Evolutionary conservation across 441 rosid genomes (phyloP), one percentile per base, ranked within the genome.

Genomic region (Bocquillonia castaneifolia): DNA sequence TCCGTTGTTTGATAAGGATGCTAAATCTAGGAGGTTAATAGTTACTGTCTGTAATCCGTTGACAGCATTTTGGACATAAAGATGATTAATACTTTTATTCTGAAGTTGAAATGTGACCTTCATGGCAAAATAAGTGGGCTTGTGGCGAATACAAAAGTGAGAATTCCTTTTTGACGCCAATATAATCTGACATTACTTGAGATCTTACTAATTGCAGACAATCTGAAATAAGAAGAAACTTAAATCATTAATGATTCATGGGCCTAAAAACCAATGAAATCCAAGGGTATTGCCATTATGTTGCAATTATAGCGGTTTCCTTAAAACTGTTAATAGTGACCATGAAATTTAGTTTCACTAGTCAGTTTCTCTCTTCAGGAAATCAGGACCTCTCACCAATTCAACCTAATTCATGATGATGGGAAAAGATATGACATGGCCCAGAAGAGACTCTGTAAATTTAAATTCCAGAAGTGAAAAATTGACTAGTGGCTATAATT

Each of bases 31-130:
- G 22, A 66, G 12, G 23, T 28, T 52, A 37, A 66, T 44, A 36
- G 22, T 65, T 66, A 53, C 9, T 15, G 28, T 29, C 10, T 32
- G 37, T 17, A n/a, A 32, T 23, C 42, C 52, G 23, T 0, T 42
- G 6, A 14, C 15, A 8, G 17, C 20, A 47, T 13, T 20, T 13
- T 36, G 25, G 22, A 36, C 47, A 13, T 52, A 20, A 52, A 28
- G 34, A 40, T 52, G 52, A 1, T 60, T 39, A 57, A 51, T 51
- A 39, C 32, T n/a, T 51, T 51, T 61, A 13, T 59, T 40, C 50
- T 62, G 36, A 37, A 42, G 58, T 69, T 68, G 45, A 67, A 67
- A 10, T 31, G 71, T 47, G 23, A 32, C 6, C 31, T 67, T 57
- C 44, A 67, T 12, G 25, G 45, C 6, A 45, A 10, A 34, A 59